Conservation (phyloP, 2,329 filamentous ascomycete genomes). For the Daldinia sp. region DNA sequence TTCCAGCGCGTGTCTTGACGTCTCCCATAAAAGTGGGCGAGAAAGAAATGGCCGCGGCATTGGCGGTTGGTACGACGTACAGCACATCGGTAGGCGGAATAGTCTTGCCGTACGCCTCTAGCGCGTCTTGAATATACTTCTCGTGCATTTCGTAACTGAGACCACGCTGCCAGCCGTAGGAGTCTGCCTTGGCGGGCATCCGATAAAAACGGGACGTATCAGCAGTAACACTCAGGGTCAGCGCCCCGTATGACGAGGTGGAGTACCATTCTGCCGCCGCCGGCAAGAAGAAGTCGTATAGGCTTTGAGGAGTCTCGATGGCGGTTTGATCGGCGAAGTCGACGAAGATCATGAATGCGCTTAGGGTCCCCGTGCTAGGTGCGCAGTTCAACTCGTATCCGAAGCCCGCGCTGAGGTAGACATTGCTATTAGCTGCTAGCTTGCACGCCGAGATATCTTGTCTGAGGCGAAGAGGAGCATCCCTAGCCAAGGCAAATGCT, state of each 20-base stretch:
- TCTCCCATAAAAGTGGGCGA: slow-evolving; percentile 41
- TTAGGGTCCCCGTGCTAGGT: slow-evolving; percentile 45
- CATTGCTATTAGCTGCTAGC: slow-evolving; percentile 38
- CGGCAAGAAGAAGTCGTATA: slow-evolving; percentile 42
- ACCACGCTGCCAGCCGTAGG: slow-evolving; percentile 43
- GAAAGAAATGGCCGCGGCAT: slow-evolving; percentile 42
- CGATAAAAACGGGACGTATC: slow-evolving; percentile 42
- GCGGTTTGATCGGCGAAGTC: slow-evolving; percentile 47
- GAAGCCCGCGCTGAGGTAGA: slow-evolving; percentile 46
- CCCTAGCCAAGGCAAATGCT: neutral
- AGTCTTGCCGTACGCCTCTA: slow-evolving; percentile 38
- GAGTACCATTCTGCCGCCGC: slow-evolving; percentile 42
- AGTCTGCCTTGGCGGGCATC: slow-evolving; percentile 37
- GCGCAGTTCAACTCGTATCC: slow-evolving; percentile 44
- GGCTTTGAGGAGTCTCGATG: slow-evolving; percentile 36
- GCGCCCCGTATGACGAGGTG: slow-evolving; percentile 37
- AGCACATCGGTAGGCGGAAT: slow-evolving; percentile 42
- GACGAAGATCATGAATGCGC: slow-evolving; percentile 50
- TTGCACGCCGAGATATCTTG: slow-evolving; percentile 39
- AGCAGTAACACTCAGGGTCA: slow-evolving; percentile 33
- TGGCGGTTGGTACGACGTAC: slow-evolving; percentile 43
- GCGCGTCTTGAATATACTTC: slow-evolving; percentile 45
- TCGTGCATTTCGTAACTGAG: slow-evolving; percentile 40
- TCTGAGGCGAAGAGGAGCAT: neutral
- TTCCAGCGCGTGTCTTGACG: slow-evolving; percentile 38